Percentiles rank a stretch among this genome's conserved stretches.
These are phyloP conservation scores for Odontarrhena argentea DNA, from an alignment of 345 rosid genomes.

Conservation along the genomic window DNA sequence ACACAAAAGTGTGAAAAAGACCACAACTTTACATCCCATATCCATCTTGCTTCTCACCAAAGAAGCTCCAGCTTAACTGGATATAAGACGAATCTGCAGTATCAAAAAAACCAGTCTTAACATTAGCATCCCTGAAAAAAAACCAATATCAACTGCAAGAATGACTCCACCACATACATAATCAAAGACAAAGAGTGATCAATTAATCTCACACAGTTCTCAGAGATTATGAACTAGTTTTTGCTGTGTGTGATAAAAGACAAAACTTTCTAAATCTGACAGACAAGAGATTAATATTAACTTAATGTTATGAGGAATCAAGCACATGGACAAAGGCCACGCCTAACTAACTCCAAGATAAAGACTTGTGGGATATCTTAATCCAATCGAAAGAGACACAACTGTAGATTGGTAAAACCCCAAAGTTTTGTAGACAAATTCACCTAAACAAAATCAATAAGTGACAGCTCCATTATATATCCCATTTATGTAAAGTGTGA, in stretches of 20 bases:
- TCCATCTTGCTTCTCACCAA: conserved; percentile 37
- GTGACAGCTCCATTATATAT: neutral
- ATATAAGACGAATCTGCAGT: conserved; percentile 26
- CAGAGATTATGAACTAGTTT: neutral
- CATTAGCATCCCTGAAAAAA: conserved; percentile 22
- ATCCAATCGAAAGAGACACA: conserved; percentile 13
- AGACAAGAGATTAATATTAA: neutral
- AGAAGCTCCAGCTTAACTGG: conserved; percentile 38
- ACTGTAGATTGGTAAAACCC: conserved; percentile 34
- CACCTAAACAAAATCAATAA: conserved; percentile 10
- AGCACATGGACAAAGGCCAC: conserved; percentile 15
- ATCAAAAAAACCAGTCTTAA: conserved; percentile 7
- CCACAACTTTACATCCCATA: conserved; percentile 35
- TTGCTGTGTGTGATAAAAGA: conserved; percentile 6
- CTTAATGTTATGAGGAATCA: neutral
- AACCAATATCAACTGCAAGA: neutral
- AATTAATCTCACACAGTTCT: neutral
- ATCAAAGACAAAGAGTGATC: neutral
- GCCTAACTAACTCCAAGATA: conserved; percentile 6
- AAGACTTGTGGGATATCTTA: conserved; percentile 21
- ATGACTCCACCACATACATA: conserved; percentile 23
- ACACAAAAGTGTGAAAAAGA: conserved; percentile 46
- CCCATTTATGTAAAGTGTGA: conserved; percentile 20
- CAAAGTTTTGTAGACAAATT: conserved; percentile 1
- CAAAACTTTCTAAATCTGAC: conserved; percentile 15